phyloP scores from a whole-genome alignment of 371 early-diverging fungal species.

The Blastocladiella emersonii region DNA sequence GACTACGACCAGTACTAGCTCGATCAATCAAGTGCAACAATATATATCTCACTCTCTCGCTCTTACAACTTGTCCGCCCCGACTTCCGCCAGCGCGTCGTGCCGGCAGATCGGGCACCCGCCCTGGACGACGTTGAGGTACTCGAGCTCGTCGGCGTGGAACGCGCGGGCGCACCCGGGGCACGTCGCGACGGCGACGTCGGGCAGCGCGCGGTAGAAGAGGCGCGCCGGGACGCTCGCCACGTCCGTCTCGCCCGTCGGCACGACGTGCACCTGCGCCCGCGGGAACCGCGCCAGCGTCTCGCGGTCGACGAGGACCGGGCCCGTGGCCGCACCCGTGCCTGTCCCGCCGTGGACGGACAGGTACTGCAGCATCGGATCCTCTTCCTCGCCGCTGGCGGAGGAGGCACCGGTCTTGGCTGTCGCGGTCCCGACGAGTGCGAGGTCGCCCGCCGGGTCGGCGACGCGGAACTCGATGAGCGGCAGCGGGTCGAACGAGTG shows the following conservation, averaged over 20 bases:
- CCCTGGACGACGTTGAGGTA: conserved; percentile 22
- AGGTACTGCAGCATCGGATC: not conserved
- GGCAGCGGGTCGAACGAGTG: conserved; percentile 34
- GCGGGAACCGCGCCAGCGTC: conserved; percentile 11
- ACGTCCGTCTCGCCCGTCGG: conserved; percentile 18
- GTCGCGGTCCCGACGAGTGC: too few relatives aligned
- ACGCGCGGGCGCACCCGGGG: conserved; percentile 25
- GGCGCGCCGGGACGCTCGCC: conserved; percentile 15
- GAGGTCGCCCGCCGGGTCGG: conserved; percentile 22
- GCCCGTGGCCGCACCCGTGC: conserved; percentile 4
- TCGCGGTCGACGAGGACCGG: conserved; percentile 11
- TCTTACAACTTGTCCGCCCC: too few relatives aligned
- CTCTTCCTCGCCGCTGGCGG: conserved; percentile 7
- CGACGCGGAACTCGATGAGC: conserved; percentile 26
- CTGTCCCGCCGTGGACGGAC: not conserved
- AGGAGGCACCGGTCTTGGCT: conserved; percentile 9
- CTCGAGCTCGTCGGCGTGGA: conserved; percentile 32
- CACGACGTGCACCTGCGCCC: conserved; percentile 18
- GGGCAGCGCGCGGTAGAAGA: conserved; percentile 16
- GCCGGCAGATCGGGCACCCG: conserved; percentile 31
- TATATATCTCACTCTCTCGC: too few relatives aligned
- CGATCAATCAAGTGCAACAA: too few relatives aligned
- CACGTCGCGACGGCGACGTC: conserved; percentile 25
- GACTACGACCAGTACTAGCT: too few relatives aligned
- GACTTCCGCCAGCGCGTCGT: not conserved